Percentiles rank a stretch among this genome's conserved stretches.
Conservation (phyloP, 1,284 basidiomycete species). For the Trichosporon sp. region DNA sequence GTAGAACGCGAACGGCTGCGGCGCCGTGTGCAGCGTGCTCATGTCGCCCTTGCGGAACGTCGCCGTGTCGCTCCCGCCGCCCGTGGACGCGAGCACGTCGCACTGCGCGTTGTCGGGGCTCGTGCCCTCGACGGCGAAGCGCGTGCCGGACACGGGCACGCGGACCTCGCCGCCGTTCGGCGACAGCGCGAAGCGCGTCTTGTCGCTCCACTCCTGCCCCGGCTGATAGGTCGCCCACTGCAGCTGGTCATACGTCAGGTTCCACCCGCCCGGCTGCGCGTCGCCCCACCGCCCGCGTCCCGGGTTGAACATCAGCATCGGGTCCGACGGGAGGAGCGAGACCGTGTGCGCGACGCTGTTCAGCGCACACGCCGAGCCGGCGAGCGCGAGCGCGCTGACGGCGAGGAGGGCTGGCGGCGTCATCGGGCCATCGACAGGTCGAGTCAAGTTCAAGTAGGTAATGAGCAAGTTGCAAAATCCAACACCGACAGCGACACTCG, state of each 20-base stretch:
- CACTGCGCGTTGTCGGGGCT: not conserved
- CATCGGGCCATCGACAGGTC: not conserved
- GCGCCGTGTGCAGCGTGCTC: not conserved
- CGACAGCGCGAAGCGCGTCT: not conserved
- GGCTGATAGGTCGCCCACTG: not conserved
- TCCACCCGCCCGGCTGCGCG: not conserved
- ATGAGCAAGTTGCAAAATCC: not conserved
- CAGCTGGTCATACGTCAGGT: not conserved
- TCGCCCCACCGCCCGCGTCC: not conserved
- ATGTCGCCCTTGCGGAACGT: not conserved
- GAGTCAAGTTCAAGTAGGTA: not conserved
- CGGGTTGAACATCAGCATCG: not conserved
- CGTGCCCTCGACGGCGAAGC: not conserved
- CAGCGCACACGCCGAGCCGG: not conserved
- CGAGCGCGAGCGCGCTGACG: not conserved
- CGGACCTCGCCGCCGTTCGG: not conserved
- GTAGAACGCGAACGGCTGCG: not conserved
- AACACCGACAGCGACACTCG: not conserved
- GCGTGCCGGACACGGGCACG: not conserved
- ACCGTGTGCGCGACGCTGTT: not conserved
- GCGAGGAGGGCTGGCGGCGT: not conserved
- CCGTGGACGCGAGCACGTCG: not conserved
- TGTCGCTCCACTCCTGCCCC: constrained; percentile 1
- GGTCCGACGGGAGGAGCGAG: not conserved
- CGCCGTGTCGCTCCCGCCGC: not conserved